Evolutionary conservation across 257 asterid genomes (phyloP).

Genomic region (Fraxinus cuspidata): DNA sequence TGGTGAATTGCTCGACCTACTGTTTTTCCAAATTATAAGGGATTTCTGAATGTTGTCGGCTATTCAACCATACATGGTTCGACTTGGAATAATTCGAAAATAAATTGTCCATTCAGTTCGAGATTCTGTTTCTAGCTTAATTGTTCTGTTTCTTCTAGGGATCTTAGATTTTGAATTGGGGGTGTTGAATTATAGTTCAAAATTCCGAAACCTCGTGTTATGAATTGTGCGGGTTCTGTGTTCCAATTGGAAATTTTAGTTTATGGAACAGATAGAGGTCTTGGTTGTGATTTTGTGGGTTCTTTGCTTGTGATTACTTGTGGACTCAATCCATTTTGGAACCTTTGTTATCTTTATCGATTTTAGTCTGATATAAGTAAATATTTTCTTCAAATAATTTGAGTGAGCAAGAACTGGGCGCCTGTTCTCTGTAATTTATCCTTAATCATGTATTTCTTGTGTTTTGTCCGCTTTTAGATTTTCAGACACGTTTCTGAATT

Average conservation of each 20-base stretch:
- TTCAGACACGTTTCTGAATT: not conserved
- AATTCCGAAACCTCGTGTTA: not conserved
- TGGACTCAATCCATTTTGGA: not conserved
- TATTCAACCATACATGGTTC: conserved; percentile 19
- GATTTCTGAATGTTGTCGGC: conserved; percentile 5
- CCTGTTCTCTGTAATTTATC: not conserved
- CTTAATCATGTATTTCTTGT: not conserved
- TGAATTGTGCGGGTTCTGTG: not conserved
- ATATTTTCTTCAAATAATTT: not conserved
- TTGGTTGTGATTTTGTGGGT: not conserved
- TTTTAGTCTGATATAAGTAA: not conserved
- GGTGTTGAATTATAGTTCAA: not conserved
- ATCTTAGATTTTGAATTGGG: not conserved
- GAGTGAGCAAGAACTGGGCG: not conserved
- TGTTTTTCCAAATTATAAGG: not conserved
- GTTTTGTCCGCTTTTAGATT: not conserved
- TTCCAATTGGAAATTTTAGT: not conserved
- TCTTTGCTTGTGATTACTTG: not conserved
- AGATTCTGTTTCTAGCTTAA: not conserved
- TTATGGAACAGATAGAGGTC: not conserved
- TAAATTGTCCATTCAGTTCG: not conserved
- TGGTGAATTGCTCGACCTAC: not conserved
- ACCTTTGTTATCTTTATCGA: not conserved
- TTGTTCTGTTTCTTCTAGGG: not conserved
- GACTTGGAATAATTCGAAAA: conserved; percentile 2